A percentile compares a stretch with the other conserved stretches of the same genome.
phyloP scores from a whole-genome alignment of 495 filamentous ascomycete species.

The Xylona heveae region DNA sequence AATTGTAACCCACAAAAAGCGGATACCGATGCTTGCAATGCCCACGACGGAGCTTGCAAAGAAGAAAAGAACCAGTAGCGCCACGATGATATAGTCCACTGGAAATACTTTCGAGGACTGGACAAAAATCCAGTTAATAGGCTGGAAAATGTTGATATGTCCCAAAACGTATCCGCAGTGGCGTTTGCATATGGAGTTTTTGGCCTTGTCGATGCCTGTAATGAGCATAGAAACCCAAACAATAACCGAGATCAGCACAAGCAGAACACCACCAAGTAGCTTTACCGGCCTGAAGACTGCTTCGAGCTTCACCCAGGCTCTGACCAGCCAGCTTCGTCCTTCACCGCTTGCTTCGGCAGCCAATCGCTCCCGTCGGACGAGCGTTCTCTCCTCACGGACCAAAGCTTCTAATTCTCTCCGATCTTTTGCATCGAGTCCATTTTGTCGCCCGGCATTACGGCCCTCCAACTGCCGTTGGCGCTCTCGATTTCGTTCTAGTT shows the following conservation, averaged over 20 bases:
- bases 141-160: slow-evolving; percentile 82
- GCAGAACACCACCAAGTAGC: slow-evolving; percentile 59
- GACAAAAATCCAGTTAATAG: slow-evolving; percentile 79
- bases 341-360: slow-evolving; percentile 63
- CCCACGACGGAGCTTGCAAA: slow-evolving; percentile 75
- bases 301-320: slow-evolving; percentile 52
- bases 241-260: slow-evolving; percentile 47
- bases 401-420: slow-evolving; percentile 73
- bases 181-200: slow-evolving; percentile 78
- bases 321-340: slow-evolving; percentile 43
- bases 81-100: slow-evolving; percentile 77
- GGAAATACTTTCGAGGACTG: slow-evolving; percentile 69
- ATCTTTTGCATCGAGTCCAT: slow-evolving; percentile 61
- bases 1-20: slow-evolving; percentile 83
- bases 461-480: slow-evolving; percentile 72
- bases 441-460: slow-evolving; percentile 56
- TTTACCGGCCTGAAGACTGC: slow-evolving; percentile 67
- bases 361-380: slow-evolving; percentile 73
- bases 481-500: slow-evolving; percentile 71
- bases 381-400: slow-evolving; percentile 71
- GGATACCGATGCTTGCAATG: slow-evolving; percentile 68
- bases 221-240: slow-evolving; percentile 86
- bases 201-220: slow-evolving; percentile 87
- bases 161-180: slow-evolving; percentile 89
- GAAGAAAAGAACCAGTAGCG: slow-evolving; percentile 59